phyloP scores from a whole-genome alignment of 1,139 yeast species.

The Candida albicans region DNA sequence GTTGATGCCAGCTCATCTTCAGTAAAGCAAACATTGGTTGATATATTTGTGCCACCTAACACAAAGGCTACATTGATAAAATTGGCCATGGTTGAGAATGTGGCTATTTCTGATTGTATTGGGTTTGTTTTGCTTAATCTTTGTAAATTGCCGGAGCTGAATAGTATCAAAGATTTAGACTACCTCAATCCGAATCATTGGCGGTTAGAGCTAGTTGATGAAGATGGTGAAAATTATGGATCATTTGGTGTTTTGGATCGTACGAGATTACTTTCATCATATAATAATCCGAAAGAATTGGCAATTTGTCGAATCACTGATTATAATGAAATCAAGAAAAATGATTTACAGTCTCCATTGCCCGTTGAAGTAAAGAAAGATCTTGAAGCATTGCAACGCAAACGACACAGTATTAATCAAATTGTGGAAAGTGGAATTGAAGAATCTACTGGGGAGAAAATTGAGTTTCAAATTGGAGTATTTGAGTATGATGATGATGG shows the following conservation, averaged over 20 bases:
- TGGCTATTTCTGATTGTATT: slow-evolving; percentile 60
- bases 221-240: slow-evolving; percentile 78
- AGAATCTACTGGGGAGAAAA: slow-evolving; percentile 7
- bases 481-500: slow-evolving; percentile 12
- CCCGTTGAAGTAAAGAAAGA: slow-evolving; percentile 43
- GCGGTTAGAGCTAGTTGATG: slow-evolving; percentile 71
- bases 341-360: slow-evolving; percentile 52
- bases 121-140: slow-evolving; percentile 54
- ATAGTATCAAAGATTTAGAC: slow-evolving; percentile 15
- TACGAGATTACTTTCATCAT: slow-evolving; percentile 51
- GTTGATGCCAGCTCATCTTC: slow-evolving; percentile 37
- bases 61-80: slow-evolving; percentile 30
- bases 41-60: slow-evolving; percentile 41
- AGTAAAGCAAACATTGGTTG: slow-evolving; percentile 25
- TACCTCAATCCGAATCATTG: slow-evolving; percentile 58
- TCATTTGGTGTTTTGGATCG: slow-evolving; percentile 71
- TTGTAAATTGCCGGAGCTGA: slow-evolving; percentile 22
- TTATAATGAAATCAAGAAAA: slow-evolving; percentile 30
- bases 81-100: slow-evolving; percentile 43
- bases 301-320: slow-evolving; percentile 53
- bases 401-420: slow-evolving; percentile 14
- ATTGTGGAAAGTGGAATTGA: slow-evolving; percentile 6
- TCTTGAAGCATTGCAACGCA: slow-evolving; percentile 20
- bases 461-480: slow-evolving; percentile 12
- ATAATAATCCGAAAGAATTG: slow-evolving; percentile 64